A percentile compares a stretch with the other conserved stretches of the same genome.
Evolutionary conservation across 1,139 yeast species (phyloP).

Genomic region (Nakaseomyces sp.): DNA sequence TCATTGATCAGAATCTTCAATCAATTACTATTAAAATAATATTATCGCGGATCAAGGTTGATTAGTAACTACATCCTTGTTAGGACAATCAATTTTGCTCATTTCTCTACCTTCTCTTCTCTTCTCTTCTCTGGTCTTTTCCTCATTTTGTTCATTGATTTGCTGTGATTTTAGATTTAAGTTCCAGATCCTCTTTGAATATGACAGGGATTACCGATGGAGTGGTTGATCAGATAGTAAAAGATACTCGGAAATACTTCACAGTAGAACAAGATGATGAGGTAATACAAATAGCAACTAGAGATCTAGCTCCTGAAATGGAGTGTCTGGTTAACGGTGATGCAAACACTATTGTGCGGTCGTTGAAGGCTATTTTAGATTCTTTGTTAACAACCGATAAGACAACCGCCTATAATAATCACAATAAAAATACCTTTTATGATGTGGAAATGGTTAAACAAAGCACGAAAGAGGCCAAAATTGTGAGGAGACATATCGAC

Average conservation of each 20-base stretch:
- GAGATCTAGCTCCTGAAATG: slow-evolving; percentile 1
- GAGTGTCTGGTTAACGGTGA: neutral
- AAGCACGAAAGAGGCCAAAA: slow-evolving; percentile 6
- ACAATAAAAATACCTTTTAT: neutral
- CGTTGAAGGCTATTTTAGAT: neutral
- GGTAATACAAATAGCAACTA: neutral
- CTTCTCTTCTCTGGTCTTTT: too few relatives aligned
- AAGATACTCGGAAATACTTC: neutral
- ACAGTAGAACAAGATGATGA: neutral
- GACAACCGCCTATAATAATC: neutral
- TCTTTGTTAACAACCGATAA: neutral
- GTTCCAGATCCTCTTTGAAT: too few relatives aligned
- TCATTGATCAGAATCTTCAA: too few relatives aligned
- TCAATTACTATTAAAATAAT: too few relatives aligned
- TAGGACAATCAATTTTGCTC: too few relatives aligned
- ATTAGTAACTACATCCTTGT: too few relatives aligned
- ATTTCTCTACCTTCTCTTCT: too few relatives aligned
- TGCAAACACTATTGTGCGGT: neutral
- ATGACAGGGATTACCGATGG: neutral
- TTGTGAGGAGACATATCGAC: slow-evolving; percentile 7
- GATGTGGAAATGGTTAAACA: slow-evolving; percentile 1
- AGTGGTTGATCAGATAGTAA: neutral
- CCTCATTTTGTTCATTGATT: too few relatives aligned
- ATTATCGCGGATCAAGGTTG: too few relatives aligned
- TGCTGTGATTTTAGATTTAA: too few relatives aligned